Evolutionary conservation across 345 rosid genomes (phyloP).

Genomic region (Fremontodendron californicum): DNA sequence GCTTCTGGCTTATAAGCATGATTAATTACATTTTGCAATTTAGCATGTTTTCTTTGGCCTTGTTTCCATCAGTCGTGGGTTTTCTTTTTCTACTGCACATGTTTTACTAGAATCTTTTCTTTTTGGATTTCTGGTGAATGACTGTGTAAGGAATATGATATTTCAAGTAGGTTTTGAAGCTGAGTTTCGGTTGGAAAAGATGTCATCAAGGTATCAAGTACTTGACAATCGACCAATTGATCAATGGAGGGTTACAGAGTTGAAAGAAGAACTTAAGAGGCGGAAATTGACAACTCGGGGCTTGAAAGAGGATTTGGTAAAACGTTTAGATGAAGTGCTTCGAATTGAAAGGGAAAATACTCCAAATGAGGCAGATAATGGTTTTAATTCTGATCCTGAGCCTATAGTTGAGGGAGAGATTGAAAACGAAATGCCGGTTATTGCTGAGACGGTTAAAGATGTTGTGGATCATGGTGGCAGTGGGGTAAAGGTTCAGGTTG

Average conservation of each 20-base stretch:
- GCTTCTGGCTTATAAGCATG: not conserved
- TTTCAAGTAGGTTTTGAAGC: conserved; percentile 21
- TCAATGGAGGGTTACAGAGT: conserved; percentile 89
- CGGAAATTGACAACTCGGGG: conserved; percentile 64
- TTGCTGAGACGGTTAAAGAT: conserved; percentile 24
- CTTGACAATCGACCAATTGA: conserved; percentile 75
- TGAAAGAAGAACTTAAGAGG: conserved; percentile 91
- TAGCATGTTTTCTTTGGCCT: not conserved
- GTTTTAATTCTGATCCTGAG: conserved; percentile 16
- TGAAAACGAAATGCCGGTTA: conserved; percentile 25
- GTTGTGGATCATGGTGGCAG: conserved; percentile 5
- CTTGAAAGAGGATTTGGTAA: conserved; percentile 84
- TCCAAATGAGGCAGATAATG: conserved; percentile 32
- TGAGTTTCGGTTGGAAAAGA: conserved; percentile 30
- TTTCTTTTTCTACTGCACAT: not conserved
- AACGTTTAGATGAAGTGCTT: conserved; percentile 72
- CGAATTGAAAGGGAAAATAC: conserved; percentile 52
- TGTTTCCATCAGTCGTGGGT: not conserved
- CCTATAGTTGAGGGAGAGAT: conserved; percentile 16
- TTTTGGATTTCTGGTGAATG: conserved; percentile 8
- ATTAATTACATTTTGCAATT: not conserved
- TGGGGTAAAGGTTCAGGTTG: conserved; percentile 37
- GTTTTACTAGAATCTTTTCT: not conserved
- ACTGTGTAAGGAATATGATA: conserved; percentile 3
- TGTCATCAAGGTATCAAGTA: conserved; percentile 73